These are phyloP conservation scores for Stagonosporopsis rhizophila DNA, from an alignment of 2,329 filamentous ascomycete species.

Conservation along the genomic window DNA sequence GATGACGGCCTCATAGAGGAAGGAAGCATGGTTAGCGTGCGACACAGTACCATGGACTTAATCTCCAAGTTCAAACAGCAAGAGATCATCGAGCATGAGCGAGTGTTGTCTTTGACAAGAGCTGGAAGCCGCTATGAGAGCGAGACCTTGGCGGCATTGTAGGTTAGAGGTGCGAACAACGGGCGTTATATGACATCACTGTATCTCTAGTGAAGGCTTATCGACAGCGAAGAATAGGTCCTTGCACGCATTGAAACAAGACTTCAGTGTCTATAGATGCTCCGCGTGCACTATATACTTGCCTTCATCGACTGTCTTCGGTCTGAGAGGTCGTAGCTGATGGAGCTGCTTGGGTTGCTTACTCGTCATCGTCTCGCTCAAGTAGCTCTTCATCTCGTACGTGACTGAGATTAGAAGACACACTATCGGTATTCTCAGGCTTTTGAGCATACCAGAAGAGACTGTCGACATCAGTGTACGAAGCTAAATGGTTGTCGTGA, in stretches of 20 bases:
- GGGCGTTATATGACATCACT: not conserved
- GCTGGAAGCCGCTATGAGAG: slow-evolving; percentile 18
- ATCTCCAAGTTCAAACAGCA: slow-evolving; percentile 47
- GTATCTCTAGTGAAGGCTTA: not conserved
- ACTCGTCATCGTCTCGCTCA: slow-evolving; percentile 32
- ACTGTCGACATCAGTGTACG: slow-evolving; percentile 19
- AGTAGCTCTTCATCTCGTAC: slow-evolving; percentile 32
- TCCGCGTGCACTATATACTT: not conserved
- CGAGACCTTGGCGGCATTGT: slow-evolving; percentile 6
- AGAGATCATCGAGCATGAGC: slow-evolving; percentile 45
- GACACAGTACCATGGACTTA: slow-evolving; percentile 53
- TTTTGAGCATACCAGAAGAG: slow-evolving; percentile 38
- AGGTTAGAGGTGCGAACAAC: not conserved
- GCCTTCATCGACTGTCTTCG: not conserved
- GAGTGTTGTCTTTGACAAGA: slow-evolving; percentile 33
- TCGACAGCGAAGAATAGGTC: not conserved
- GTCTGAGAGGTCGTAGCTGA: not conserved
- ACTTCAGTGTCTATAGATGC: not conserved
- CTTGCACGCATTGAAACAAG: not conserved
- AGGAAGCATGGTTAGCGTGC: slow-evolving; percentile 43
- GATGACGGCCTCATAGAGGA: slow-evolving; percentile 27
- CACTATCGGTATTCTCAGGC: slow-evolving; percentile 15
- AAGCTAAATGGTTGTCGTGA: not conserved
- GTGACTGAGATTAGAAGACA: slow-evolving; percentile 11
- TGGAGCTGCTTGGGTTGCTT: not conserved